phyloP scores from a whole-genome alignment of 169 alveolate species.

The Cyclospora cayetanensis region DNA sequence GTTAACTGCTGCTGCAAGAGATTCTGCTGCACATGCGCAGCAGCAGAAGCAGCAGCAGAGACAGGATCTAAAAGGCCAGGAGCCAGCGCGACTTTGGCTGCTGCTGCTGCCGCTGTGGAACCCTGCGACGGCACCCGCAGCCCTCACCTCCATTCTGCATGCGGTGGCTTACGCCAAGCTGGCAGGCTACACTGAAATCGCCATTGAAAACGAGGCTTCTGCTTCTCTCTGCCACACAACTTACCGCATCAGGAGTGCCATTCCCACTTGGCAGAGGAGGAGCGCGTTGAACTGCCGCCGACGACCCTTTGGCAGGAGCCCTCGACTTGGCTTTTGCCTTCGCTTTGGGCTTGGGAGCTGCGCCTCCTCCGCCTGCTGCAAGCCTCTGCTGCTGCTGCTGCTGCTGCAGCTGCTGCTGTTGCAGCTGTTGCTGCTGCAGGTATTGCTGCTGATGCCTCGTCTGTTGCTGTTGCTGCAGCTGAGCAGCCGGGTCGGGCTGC shows the following conservation, averaged over 20 bases:
- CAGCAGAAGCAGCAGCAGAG: constrained; percentile 56
- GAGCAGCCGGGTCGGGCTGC: constrained; percentile 65
- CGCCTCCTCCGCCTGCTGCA: constrained; percentile 37
- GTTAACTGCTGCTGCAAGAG: constrained; percentile 42
- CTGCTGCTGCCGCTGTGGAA: constrained; percentile 51
- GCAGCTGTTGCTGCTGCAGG: constrained; percentile 10
- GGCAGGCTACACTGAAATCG: neutral
- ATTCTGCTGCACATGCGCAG: constrained; percentile 51
- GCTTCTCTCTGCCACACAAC: neutral
- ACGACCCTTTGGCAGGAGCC: constrained; percentile 3
- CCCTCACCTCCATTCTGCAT: neutral
- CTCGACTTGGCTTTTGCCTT: constrained; percentile 57
- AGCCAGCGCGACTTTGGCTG: neutral
- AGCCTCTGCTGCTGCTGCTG: constrained; percentile 44
- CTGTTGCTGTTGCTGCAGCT: constrained; percentile 61
- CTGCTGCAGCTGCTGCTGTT: constrained; percentile 24
- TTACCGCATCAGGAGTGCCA: constrained; percentile 26
- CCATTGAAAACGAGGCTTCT: neutral
- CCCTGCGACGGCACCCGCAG: constrained; percentile 52
- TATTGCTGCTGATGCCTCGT: neutral
- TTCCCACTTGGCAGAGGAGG: constrained; percentile 9
- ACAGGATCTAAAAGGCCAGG: constrained; percentile 41
- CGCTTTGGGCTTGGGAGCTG: constrained; percentile 31
- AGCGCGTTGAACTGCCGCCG: constrained; percentile 44
- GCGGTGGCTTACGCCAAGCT: neutral